Percentiles rank a stretch among this genome's conserved stretches.
Conservation (phyloP, 306 rosid genomes). For the Trifolium subterraneum region DNA sequence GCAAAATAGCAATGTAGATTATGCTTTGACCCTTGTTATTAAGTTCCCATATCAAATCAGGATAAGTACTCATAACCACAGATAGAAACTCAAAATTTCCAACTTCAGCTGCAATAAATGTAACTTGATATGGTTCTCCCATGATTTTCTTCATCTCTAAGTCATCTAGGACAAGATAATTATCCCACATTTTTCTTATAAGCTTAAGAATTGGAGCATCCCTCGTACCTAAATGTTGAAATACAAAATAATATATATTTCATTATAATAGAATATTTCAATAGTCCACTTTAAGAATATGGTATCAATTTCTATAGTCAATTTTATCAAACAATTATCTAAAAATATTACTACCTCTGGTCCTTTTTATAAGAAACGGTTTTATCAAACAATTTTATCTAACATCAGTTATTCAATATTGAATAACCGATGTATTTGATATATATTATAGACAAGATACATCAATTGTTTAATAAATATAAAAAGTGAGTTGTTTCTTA, state of each 20-base stretch:
- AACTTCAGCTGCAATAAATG: constrained; percentile 43
- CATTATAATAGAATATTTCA: too few relatives aligned
- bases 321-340: too few relatives aligned
- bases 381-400: too few relatives aligned
- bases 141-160: background rate
- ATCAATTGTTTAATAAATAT: background rate
- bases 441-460: too few relatives aligned
- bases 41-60: constrained; percentile 52
- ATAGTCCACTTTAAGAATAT: too few relatives aligned
- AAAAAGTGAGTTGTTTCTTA: too few relatives aligned
- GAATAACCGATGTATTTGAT: background rate
- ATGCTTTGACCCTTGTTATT: constrained; percentile 30
- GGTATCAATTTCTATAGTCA: too few relatives aligned
- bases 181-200: constrained; percentile 22
- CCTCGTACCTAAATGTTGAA: constrained; percentile 5
- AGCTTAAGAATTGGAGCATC: constrained; percentile 35
- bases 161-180: constrained; percentile 28
- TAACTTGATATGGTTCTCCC: constrained; percentile 37
- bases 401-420: too few relatives aligned
- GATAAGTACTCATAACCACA: constrained; percentile 44
- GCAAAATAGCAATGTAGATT: constrained; percentile 48
- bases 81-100: constrained; percentile 57
- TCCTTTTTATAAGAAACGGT: too few relatives aligned
- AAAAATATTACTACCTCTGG: too few relatives aligned
- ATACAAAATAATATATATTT: background rate